Evolutionary conservation across 768 basidiomycete genomes (phyloP), one percentile per base, ranked within the genome.

Genomic region (Lactifluus echinatus): DNA sequence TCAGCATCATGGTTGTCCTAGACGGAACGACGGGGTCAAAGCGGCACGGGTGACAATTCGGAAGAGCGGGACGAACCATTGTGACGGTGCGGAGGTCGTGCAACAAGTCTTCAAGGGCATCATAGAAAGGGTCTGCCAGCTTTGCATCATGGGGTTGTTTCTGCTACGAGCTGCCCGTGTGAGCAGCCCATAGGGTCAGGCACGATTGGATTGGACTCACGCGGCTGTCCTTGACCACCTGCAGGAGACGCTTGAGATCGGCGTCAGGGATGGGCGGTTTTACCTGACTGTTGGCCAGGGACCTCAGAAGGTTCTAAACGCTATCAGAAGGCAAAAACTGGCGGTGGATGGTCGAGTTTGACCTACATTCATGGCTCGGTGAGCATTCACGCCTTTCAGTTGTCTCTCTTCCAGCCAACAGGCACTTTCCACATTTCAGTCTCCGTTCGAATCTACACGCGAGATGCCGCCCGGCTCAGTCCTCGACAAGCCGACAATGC

Each of bases 1-100:
- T 90, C 87, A 8, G 94, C 87, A 71, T 94, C 91, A 67, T 84
- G 92, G 75, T 89, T 92, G 71, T 87, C 83, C 83, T 87, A 60
- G 45, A 49, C 42, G 39, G 52, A 52, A 53, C 47, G 48, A 54
- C 59, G 31, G 57, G 61, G 44, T 64, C 53, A 59, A 40, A 23
- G 55, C 50, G 67, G 64, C 68, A 57, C 64, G 57, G 36, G 70
- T 65, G 58, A 61, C 57, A 44, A 57, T 61, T 48, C 53, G 62
- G 68, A 69, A 69, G 66, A 64, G 62, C 19, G 50, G 50, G 39
- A 76, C 77, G 64, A 66, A 85, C 84, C 71, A 85, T 79, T 19
- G 82, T 83, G 60, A 82, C 80, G 66, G 80, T 86, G 66, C 87
- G 86, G 61, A 99, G 78, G 76, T 99, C 96, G 36, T 74, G 73